Evolutionary conservation across 1,139 yeast species (phyloP), one percentile per base, ranked within the genome.

Genomic region (Kodamaea ohmeri): DNA sequence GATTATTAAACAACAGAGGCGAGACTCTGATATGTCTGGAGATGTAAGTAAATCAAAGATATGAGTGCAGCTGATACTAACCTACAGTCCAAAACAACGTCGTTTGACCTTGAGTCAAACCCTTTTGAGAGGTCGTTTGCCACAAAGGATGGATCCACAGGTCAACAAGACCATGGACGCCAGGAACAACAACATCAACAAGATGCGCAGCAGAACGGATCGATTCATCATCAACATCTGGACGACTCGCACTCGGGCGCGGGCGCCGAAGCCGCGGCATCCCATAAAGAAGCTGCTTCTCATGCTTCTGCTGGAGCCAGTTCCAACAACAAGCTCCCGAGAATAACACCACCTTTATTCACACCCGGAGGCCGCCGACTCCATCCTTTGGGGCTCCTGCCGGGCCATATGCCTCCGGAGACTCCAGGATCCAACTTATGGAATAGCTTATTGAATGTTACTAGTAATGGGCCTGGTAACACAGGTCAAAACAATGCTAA

Each of bases 61-160:
- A 22, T 20, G 16, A 30, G 18, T 25, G 25, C 16, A 9, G 11
- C 32, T 39, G 24, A 28, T 20, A 47, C 45, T 44, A 50, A 25
- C 18, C 32, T 6, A 1, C 50, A 67, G 71, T 66, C 56, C 60
- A 67, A 65, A 48, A 63, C 41, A 12, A 33, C 73, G n/a, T 63
- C 74, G 30, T 78, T 87, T 55, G 94, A 84, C 46, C 67, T 89
- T 46, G 99, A 92, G 58, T 96, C 94, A 4, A 92, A 92, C 55
- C 98, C 97, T 2, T 92, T 92, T 55, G 98, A 92, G 61, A 83
- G 84, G 58, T 87, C 96, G 35, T 92, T 92, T 65, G 97, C 96
- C 24, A 52, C 66, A 25, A 81, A 78, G 40, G 73, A 67, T 22
- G 35, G 34, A 25, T 25, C 35, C 25, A 32, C 9, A 18, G 38